Evolutionary conservation across 306 rosid species (phyloP), one percentile per base, ranked within the genome.

Genomic region (Quillaja saponaria): DNA sequence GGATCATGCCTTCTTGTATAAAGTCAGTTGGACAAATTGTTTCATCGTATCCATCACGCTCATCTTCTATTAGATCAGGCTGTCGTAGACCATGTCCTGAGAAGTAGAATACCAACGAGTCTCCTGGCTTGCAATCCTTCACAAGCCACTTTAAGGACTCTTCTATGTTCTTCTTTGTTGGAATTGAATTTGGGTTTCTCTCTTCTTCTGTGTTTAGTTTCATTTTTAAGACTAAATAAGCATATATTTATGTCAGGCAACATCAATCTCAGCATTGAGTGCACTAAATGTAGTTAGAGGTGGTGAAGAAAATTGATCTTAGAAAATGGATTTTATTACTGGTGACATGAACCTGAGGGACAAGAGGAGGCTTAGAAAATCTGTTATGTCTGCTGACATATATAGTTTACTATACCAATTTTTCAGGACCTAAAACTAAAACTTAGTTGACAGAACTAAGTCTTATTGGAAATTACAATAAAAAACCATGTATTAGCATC

Each of bases 61-160:
- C 97, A 49, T 90, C 91, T 21, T 70, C 59, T 3, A 76, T 54
- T 64, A 75, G 71, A 83, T 85, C 95, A 2, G 83, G 79, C 6
- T 91, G 95, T 33, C 86, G 73, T 35, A 80, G 25, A 11, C 96
- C 95, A 33, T 91, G 97, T n/a, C 96, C 96, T 0, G 97, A 87
- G 85, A 87, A 91, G 76, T 83, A 91, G 76, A 91, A 91, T 20
- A 91, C 95, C 67, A 91, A 62, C 3, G 76, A 68, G 51, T 91
- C 96, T 19, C 95, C 96, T 8, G 61, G 0, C 11, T 75, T 38
- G 68, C 83, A 69, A 13, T 67, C 97, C 34, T 87, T 82, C 72
- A 87, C 97, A 0, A 91, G 89, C 97, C 96, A 89, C 34, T 70
- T 82, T 63, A 89, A 58, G 13, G 78, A 73, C 2, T 56, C 75